Conservation (phyloP, 192 early-diverging fungal genomes). For the Chytriomyces hyalinus region DNA sequence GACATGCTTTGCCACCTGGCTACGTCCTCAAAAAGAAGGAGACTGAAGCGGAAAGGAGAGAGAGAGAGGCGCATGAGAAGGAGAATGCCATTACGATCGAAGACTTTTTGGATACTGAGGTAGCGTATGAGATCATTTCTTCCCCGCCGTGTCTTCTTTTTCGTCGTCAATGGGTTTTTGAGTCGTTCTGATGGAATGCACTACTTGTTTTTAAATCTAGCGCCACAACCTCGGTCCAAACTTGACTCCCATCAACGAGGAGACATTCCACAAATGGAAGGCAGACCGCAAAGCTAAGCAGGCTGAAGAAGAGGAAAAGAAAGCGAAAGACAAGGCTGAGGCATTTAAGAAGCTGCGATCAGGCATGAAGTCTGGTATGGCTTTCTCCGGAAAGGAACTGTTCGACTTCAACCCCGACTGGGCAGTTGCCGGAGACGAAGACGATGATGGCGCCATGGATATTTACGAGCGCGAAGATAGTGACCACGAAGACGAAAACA, state of each 20-base stretch:
- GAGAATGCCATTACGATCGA: constrained; percentile 89
- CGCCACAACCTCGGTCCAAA: constrained; percentile 92
- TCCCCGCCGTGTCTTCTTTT: background rate
- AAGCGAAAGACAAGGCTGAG: constrained; percentile 64
- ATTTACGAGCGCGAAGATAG: constrained; percentile 81
- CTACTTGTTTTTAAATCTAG: constrained; percentile 43
- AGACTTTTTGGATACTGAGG: constrained; percentile 96
- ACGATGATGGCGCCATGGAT: constrained; percentile 78
- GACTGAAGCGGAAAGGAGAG: constrained; percentile 73
- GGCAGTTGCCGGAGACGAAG: constrained; percentile 70
- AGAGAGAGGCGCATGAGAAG: constrained; percentile 69
- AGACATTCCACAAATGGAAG: constrained; percentile 94
- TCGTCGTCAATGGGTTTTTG: constrained; percentile 4
- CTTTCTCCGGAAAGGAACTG: constrained; percentile 88
- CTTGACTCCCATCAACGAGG: constrained; percentile 92
- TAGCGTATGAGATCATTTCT: constrained; percentile 36
- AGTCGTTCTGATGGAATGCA: background rate
- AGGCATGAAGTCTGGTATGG: constrained; percentile 88
- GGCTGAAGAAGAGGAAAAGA: constrained; percentile 69
- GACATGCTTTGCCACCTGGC: constrained; percentile 94
- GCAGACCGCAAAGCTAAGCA: constrained; percentile 74
- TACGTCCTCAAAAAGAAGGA: constrained; percentile 93
- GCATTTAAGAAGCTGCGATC: constrained; percentile 85
- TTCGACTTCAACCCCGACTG: constrained; percentile 97
- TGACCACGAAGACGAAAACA: constrained; percentile 65